Evolutionary conservation across 148 eudicot genomes (phyloP), one percentile per base, ranked within the genome.

Genomic region (Chenopodium formosanum): DNA sequence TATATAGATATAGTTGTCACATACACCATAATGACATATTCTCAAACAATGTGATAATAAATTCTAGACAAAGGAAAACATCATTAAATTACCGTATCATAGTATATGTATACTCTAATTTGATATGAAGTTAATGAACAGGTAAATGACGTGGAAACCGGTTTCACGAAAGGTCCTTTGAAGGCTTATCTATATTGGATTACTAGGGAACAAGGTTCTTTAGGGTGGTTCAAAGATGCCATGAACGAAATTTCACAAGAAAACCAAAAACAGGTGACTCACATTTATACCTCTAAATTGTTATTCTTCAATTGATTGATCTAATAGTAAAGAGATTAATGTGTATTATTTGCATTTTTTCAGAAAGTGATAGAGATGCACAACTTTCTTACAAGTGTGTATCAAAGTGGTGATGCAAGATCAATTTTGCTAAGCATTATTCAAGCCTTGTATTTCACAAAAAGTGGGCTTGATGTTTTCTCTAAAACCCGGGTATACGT

Each of bases 111-210:
- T 22, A 1, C 7, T 56, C 20, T 14, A 56, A 19, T 14, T 14
- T 56, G 17, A 56, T 23, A 1, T 48, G 23, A 9, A 13, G 14
- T 40, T 23, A 9, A 11, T 47, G 40, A 56, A 23, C 64, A 83
- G 85, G 79, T 8, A 46, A 20, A 53, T n/a, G 79, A 83, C 14
- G 27, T 25, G 29, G 79, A 83, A n/a, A 19, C 0, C 0, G 82
- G 62, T 65, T 50, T 73, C 53, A 1, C 34, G 13, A 77, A 75
- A 5, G 60, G 77, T 40, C 88, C 88, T 8, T 46, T 75, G 32
- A 86, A 83, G 66, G 84, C 86, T n/a, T 86, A 86, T 44, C 64
- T 83, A 16, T 86, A 80, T 53, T 86, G 83, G 90, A 88, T 88
- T 1, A 88, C 90, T 6, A 79, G 90, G 64, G 90, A 85, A 69